Evolutionary conservation across 1,284 basidiomycete species (phyloP), one percentile per base, ranked within the genome.

Genomic region (Sanghuangporus baumii): DNA sequence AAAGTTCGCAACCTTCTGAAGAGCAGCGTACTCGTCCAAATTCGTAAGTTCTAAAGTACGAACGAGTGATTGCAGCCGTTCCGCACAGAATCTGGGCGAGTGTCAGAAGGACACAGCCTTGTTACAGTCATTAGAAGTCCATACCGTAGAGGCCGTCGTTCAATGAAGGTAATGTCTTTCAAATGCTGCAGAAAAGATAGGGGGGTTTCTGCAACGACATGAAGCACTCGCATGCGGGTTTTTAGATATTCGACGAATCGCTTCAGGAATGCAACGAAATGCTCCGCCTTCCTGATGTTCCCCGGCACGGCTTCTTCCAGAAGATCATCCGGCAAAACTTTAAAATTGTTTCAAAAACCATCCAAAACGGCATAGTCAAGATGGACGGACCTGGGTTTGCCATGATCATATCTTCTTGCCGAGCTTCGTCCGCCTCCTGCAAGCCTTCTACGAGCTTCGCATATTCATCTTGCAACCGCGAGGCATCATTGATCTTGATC

Each of bases 141-240:
- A 65, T 71, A 91, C 94, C 91, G 85, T 62, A 99, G 77, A n/a
- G 97, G 97, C 67, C 96, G 83, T 66, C 93, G 84, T 74, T 99
- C 97, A 69, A 99, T 99, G 73, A 94, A 99, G 11, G 97, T 99
- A 69, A 99, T 98, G 71, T 99, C 97, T 75, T 98, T 99, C 55
- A 99, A 80, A 76, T 99, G 97, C 71, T 98, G 97, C 48, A 99
- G 77, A 75, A 99, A 99, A 1, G 96, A 98, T n/a, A 93, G 79
- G 0, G 97, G 97, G 3, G 97, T 99, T 75, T 99, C 97, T n/a
- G 97, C 97, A 8, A 99, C 97, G 66, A 99, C 97, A 72, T 99
- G 97, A 26, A 99, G 79, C 12, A 99, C 97, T 55, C 97, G 87
- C 96, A 99, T 99, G 57, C 97, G 86, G 7, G 97, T 99, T 93